Base-by-base conservation (phyloP, 1,139 yeast genomes). In the Suhomyces bokatorum region DNA sequence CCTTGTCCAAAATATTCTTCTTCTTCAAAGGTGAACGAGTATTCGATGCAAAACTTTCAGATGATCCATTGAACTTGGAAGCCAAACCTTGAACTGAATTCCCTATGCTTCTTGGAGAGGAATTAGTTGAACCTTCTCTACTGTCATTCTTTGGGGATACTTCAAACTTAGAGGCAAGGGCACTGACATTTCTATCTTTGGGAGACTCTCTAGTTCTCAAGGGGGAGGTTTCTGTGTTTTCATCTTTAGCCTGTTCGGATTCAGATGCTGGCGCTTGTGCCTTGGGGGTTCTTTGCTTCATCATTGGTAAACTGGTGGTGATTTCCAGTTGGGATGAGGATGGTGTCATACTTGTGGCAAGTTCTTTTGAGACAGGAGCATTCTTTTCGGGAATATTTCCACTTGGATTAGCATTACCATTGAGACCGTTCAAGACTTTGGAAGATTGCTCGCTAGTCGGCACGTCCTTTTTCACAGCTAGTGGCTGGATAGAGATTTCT, bases 1-100 rank as follows among this genome's bases (percentile, higher is more conserved):
- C 73, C 49, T 66, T 67, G 45, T 73, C 77, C 44, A 70, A 59
- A 13, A 73, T 68, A 45, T 60, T 62, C 26, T 52, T 49, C 39
- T 52, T 54, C 33, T 50, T 59, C 20, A 56, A 49, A 13, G 62
- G 52, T 2, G 59, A 48, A 6, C 58, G 43, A 5, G 44, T 34
- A 14, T 36, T 44, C 2, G 39, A 29, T 8, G 28, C 16, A 15
- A 37, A 44, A 4, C 35, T 44, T 13, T 53, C 58, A 17, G 47
- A 40, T 4, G 55, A 48, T 26, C 33, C 39, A 30, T 44, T 49
- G 14, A 55, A 40, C 29, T 46, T 55, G 6, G 53, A 45, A 6
- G 61, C 49, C 24, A 53, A 40, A 28, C 46, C 42, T 10, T 51
- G 44, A 2, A 55, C 46, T 12, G 53, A 52, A 6, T 47, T 20